A percentile compares a stretch with the other conserved stretches of the same genome.
Evolutionary conservation across 345 rosid genomes (phyloP).

Genomic region (Acer campestre): DNA sequence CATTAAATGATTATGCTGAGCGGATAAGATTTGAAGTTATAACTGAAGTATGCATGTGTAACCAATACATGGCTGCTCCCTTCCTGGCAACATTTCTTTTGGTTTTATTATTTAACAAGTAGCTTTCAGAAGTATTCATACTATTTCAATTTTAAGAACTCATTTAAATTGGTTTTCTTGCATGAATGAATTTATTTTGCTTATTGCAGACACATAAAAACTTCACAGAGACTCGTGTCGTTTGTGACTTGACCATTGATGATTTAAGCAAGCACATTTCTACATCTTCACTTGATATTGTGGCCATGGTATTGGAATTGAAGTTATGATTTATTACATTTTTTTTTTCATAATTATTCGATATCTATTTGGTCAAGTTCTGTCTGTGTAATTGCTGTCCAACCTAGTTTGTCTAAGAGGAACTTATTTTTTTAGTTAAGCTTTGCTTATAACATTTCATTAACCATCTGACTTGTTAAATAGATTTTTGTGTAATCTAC

Average conservation of each 20-base stretch:
- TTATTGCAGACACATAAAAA: slow-evolving; percentile 77
- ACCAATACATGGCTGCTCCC: background rate
- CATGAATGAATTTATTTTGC: slow-evolving; percentile 11
- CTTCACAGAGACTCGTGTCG: slow-evolving; percentile 56
- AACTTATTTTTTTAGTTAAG: slow-evolving; percentile 6
- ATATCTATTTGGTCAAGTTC: background rate
- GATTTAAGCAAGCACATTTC: slow-evolving; percentile 67
- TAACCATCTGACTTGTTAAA: slow-evolving; percentile 60
- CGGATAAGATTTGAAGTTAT: background rate
- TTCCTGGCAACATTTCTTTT: background rate
- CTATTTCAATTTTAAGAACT: background rate
- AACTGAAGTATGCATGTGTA: background rate
- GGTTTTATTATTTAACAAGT: background rate
- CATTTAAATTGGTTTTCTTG: background rate
- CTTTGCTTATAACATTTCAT: background rate
- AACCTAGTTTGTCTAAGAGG: background rate
- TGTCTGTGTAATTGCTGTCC: slow-evolving; percentile 1
- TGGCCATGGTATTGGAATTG: slow-evolving; percentile 74
- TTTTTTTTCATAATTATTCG: slow-evolving; percentile 1
- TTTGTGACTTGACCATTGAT: slow-evolving; percentile 81
- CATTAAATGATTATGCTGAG: background rate
- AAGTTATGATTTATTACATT: slow-evolving; percentile 10
- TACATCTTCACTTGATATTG: slow-evolving; percentile 80
- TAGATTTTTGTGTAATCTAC: slow-evolving; percentile 94
- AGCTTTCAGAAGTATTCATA: background rate